Base-by-base conservation (phyloP, 345 rosid species). In the Gossypium mustelinum region DNA sequence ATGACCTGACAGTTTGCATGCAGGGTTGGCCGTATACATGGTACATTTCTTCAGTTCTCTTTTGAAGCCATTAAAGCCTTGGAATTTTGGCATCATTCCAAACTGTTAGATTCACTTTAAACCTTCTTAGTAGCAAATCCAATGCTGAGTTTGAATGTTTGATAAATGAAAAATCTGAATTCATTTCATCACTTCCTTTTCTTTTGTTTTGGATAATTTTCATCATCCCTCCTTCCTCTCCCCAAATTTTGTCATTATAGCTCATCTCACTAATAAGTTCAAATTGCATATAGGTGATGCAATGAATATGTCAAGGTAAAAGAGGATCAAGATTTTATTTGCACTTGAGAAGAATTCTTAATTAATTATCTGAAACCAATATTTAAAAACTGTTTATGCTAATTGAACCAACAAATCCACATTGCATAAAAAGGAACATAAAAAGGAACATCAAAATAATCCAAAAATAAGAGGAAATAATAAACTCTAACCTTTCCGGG, bases 401-500 rank as follows among this genome's bases (percentile, higher is more conserved):
- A 17, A 65, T 41, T 29, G 20, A 68, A 20, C 18, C 41, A 48
- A 47, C 1, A 14, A 48, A 24, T 11, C 20, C 22, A 50, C 45
- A 20, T 64, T 3, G 22, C 25, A 65, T 14, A 2, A 9, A 27
- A 7, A 27, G 25, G 44, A 27, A 27, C 17, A 11, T 2, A 3
- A 45, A 57, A 50, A 54, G 20, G 22, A 45, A 39, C 39, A 52
- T 25, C 75, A 52, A 70, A 24, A 9, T 14, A 20, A 18, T 2
- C 17, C 45, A 16, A 16, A 43, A 18, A 24, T 13, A 20, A 73
- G 50, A 51, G 64, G 70, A 62, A 11, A 24, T 34, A 80, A 56
- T 34, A 43, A 0, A 64, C 16, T 75, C 86, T 67, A 67, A 93
- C 99, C 94, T 94, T 94, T 48, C 99, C 98, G 67, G 99, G 99